Evolutionary conservation across 768 basidiomycete genomes (phyloP).

Genomic region (Phylloporus sp.): DNA sequence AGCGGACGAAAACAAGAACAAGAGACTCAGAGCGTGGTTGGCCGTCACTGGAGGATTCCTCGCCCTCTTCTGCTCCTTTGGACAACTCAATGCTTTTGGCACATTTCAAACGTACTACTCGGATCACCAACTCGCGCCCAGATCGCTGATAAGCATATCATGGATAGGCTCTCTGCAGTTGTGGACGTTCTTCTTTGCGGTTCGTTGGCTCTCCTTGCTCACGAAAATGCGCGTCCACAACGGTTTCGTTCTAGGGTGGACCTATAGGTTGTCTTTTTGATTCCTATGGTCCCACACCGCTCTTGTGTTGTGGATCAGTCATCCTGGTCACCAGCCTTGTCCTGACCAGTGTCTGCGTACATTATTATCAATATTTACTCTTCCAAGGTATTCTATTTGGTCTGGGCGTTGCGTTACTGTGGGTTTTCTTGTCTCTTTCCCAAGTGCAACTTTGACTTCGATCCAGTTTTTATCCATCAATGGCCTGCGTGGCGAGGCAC

Average conservation of each 20-base stretch:
- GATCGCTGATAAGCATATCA: conserved; percentile 53
- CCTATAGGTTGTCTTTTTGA: conserved; percentile 59
- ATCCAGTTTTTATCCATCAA: conserved; percentile 63
- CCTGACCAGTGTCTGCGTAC: conserved; percentile 52
- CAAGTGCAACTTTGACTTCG: conserved; percentile 3
- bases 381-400: conserved; percentile 64
- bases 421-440: conserved; percentile 23
- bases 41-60: conserved; percentile 62
- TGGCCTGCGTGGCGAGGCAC: conserved; percentile 62
- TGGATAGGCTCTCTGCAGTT: conserved; percentile 71
- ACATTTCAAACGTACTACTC: conserved; percentile 68
- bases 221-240: not conserved
- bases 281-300: conserved; percentile 48
- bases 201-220: conserved; percentile 29
- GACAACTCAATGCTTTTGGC: conserved; percentile 68
- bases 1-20: not conserved
- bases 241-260: conserved; percentile 43
- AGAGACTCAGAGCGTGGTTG: conserved; percentile 35
- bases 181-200: conserved; percentile 66
- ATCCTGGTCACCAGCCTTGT: conserved; percentile 49
- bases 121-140: conserved; percentile 48
- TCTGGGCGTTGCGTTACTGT: conserved; percentile 61
- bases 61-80: conserved; percentile 65
- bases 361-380: conserved; percentile 58
- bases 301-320: conserved; percentile 50